Base-by-base conservation (phyloP, 2,329 filamentous ascomycete genomes). In the Aureobasidium sp. region DNA sequence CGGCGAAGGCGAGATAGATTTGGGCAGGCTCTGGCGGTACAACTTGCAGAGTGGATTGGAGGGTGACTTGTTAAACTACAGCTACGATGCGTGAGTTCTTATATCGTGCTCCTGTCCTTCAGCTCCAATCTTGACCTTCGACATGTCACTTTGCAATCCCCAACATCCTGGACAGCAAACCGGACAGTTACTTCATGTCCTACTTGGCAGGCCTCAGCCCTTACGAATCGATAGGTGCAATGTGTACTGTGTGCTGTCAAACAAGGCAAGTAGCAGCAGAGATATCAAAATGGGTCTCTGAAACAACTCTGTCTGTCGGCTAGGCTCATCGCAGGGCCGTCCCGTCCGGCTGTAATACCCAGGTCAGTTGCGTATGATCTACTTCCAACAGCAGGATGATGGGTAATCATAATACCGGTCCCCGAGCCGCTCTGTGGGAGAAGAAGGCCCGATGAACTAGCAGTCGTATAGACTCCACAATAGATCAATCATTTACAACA, bases 231-330 rank as follows among this genome's bases (percentile, higher is more conserved):
- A 50, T 50, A 60, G 57, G 57, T 51, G 42, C 9, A 15, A 48
- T 48, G 32, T 34, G 34, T 48, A 5, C 17, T 48, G 53, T 58
- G 41, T 46, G 46, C 57, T 50, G 46, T 47, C 57, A 51, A 51
- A 60, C 46, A 60, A 60, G 44, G 57, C 57, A 51, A 60, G 46
- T 60, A 51, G 46, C 36, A 50, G 44, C 10, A 51, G 17, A 50
- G 36, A 17, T 34, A 26, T 50, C 44, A 23, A 51, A 50, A 50
- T 3, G 34, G 26, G 34, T 42, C 27, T 60, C 42, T 37, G 46
- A 60, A 51, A 51, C 44, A 39, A 34, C n/a, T 15, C 12, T 51
- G 17, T 32, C 26, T 36, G 17, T 50, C 46, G 46, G 27, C 34
- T 42, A 32, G 44, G 46, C 44, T 42, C 20, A n/a, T 39, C 20